phyloP scores from a whole-genome alignment of 768 basidiomycete genomes.

The Kwoniella sp. region DNA sequence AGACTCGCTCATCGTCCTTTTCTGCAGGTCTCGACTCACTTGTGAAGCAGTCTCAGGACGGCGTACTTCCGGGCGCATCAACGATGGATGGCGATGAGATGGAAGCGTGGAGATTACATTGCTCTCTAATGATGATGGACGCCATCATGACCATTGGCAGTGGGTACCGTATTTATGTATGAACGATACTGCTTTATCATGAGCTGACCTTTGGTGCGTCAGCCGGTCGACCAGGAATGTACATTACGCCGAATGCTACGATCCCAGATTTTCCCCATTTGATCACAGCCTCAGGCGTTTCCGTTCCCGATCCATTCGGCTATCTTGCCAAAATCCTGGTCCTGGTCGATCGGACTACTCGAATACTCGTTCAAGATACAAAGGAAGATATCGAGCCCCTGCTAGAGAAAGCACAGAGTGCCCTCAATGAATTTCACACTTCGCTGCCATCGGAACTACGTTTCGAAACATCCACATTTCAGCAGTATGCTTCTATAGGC shows the following conservation, averaged over 20 bases:
- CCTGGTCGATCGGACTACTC: slow-evolving; percentile 15
- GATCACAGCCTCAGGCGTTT: not conserved
- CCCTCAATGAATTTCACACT: slow-evolving; percentile 25
- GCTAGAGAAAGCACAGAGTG: slow-evolving; percentile 15
- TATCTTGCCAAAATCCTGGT: slow-evolving; percentile 20
- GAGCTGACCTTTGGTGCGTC: not conserved
- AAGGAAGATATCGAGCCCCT: not conserved
- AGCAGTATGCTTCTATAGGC: slow-evolving; percentile 17
- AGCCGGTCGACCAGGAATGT: slow-evolving; percentile 30
- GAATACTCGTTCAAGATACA: slow-evolving; percentile 3
- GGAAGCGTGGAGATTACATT: slow-evolving; percentile 7
- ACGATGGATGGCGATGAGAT: not conserved
- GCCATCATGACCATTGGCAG: slow-evolving; percentile 32
- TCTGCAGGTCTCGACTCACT: slow-evolving; percentile 11
- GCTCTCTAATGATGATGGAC: slow-evolving; percentile 25
- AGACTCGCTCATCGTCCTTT: not conserved
- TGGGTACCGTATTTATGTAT: too few relatives aligned
- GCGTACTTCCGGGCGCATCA: not conserved
- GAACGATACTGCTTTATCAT: too few relatives aligned
- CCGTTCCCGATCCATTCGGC: slow-evolving; percentile 25
- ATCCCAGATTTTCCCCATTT: slow-evolving; percentile 3
- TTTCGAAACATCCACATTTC: slow-evolving; percentile 32
- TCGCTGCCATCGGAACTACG: slow-evolving; percentile 21
- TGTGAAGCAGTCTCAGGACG: not conserved
- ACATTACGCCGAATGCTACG: not conserved